Conservation (phyloP, 2,329 filamentous ascomycete genomes). For the Lasiodiplodia citricola region DNA sequence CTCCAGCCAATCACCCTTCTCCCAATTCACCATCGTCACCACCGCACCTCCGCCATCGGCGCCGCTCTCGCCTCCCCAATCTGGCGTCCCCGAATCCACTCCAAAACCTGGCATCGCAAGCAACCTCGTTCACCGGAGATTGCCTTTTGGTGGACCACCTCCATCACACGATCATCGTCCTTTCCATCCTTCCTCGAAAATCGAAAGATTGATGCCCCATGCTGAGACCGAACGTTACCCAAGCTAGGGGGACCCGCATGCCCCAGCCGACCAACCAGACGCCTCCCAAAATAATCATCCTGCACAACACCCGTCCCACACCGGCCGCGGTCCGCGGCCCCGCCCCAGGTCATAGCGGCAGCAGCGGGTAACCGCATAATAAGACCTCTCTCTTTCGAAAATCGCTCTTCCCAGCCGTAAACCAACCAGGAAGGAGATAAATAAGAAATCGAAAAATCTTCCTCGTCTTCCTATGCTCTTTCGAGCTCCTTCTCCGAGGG, state of each 20-base stretch:
- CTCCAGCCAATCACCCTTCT: not conserved
- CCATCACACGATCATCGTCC: not conserved
- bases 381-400: not conserved
- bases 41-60: conserved; percentile 8
- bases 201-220: not conserved
- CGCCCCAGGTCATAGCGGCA: not conserved
- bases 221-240: not conserved
- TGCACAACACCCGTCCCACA: conserved; percentile 1
- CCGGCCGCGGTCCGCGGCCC: not conserved
- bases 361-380: not conserved
- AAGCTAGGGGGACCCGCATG: not conserved
- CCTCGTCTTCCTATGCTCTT: not conserved
- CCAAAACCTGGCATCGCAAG: too few relatives aligned
- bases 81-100: not conserved
- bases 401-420: not conserved
- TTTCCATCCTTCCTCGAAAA: not conserved
- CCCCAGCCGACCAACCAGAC: conserved; percentile 3
- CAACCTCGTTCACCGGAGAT: not conserved
- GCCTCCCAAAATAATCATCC: conserved; percentile 12
- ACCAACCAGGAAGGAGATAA: too few relatives aligned
- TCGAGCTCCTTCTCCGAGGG: not conserved
- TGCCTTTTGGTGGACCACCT: not conserved
- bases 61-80: not conserved
- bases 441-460: not conserved
- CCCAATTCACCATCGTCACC: conserved; percentile 6